Evolutionary conservation across 1,139 yeast genomes (phyloP).

Genomic region (Scheffersomyces cryptocercus): DNA sequence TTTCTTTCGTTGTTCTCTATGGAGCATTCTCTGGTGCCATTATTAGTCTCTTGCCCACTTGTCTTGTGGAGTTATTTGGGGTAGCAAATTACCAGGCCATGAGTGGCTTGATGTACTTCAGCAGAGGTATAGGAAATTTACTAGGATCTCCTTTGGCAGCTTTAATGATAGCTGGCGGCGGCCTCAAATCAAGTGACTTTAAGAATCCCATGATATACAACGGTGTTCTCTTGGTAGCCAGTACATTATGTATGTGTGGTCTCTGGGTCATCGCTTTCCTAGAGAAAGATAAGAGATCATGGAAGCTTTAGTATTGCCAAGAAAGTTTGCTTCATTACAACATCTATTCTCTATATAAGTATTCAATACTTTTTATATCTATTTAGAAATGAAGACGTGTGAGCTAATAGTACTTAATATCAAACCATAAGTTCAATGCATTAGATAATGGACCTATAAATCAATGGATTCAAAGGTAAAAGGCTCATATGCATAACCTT

Average conservation of each 20-base stretch:
- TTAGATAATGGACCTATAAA: not conserved
- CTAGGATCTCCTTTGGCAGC: conserved; percentile 39
- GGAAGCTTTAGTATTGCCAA: not conserved
- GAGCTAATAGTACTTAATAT: not conserved
- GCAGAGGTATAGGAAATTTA: conserved; percentile 31
- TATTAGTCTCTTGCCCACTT: conserved; percentile 39
- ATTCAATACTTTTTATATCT: no score
- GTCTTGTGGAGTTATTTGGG: conserved; percentile 41
- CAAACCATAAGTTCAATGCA: not conserved
- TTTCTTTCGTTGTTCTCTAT: conserved; percentile 39
- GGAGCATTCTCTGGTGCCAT: conserved; percentile 40
- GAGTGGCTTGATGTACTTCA: conserved; percentile 29
- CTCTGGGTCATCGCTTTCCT: conserved; percentile 4
- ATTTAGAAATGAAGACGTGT: no score
- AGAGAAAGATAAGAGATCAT: not conserved
- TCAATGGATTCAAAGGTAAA: conserved; percentile 47
- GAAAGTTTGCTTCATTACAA: not conserved
- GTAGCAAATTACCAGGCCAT: conserved; percentile 27
- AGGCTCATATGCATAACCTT: conserved; percentile 71
- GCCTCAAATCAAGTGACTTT: conserved; percentile 19
- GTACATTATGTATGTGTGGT: conserved; percentile 16
- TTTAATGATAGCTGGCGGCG: conserved; percentile 18
- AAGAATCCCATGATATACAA: conserved; percentile 25
- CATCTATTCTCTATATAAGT: not conserved
- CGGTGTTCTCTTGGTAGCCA: conserved; percentile 22